Percentiles rank a stretch among this genome's conserved stretches.
Conservation (phyloP, 306 rosid species). For the Trichosanthes truncata region DNA sequence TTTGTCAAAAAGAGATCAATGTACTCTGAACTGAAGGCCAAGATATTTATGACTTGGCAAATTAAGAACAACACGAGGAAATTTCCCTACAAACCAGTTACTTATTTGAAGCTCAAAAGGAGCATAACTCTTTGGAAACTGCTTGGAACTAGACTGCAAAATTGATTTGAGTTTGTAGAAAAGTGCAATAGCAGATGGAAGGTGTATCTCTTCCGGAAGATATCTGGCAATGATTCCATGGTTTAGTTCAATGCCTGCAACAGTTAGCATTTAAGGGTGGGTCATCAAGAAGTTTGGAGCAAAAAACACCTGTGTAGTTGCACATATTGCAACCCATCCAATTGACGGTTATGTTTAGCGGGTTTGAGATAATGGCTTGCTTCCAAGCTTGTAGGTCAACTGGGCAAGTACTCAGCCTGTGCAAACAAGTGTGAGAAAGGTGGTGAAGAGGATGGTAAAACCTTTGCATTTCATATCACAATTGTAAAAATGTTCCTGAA, state of each 20-base stretch:
- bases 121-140: conserved; percentile 30
- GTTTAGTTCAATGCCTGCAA: conserved; percentile 73
- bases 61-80: conserved; percentile 40
- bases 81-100: conserved; percentile 51
- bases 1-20: conserved; percentile 44
- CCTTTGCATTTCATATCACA: conserved; percentile 9
- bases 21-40: conserved; percentile 57
- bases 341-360: conserved; percentile 27
- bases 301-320: too few species aligned
- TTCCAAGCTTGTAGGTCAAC: conserved; percentile 71
- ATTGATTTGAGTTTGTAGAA: conserved; percentile 62
- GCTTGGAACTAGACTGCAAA: conserved; percentile 56
- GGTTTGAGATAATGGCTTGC: conserved; percentile 60
- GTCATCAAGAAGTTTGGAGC: conserved; percentile 32
- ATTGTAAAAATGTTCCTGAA: background rate
- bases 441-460: background rate
- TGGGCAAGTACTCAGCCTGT: conserved; percentile 14
- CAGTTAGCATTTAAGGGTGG: conserved; percentile 39
- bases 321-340: too few species aligned
- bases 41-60: conserved; percentile 43
- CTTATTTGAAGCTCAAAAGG: conserved; percentile 54
- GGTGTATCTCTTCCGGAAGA: conserved; percentile 56
- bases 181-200: conserved; percentile 38
- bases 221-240: conserved; percentile 66
- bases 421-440: conserved; percentile 4